A percentile compares a stretch with the other conserved stretches of the same genome.
phyloP scores from a whole-genome alignment of 805 yeast genomes.

The Yamadazyma scolyti region DNA sequence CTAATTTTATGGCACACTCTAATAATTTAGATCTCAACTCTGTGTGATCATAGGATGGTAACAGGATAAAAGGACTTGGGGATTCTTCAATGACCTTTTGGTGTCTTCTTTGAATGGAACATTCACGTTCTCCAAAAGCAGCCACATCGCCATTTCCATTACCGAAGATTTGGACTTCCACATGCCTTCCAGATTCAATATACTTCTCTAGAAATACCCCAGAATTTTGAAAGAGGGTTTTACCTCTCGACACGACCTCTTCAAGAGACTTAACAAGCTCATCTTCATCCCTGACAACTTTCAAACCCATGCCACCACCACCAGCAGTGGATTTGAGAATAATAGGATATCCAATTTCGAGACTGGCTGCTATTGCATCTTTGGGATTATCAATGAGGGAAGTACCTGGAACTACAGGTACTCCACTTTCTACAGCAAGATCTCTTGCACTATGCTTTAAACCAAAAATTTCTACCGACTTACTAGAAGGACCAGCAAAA shows the following conservation, averaged over 20 bases:
- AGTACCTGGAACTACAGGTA: slow-evolving; percentile 95
- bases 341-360: slow-evolving; percentile 73
- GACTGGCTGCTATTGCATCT: slow-evolving; percentile 75
- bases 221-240: slow-evolving; percentile 86
- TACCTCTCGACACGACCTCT: slow-evolving; percentile 90
- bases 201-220: slow-evolving; percentile 96
- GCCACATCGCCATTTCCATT: slow-evolving; percentile 91
- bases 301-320: slow-evolving; percentile 98
- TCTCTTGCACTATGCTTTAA: slow-evolving; percentile 94
- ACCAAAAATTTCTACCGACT: slow-evolving; percentile 85
- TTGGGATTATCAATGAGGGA: slow-evolving; percentile 67
- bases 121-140: slow-evolving; percentile 95
- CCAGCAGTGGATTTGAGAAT: slow-evolving; percentile 98
- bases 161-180: slow-evolving; percentile 94
- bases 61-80: slow-evolving; percentile 79
- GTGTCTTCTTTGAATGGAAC: slow-evolving; percentile 95
- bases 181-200: slow-evolving; percentile 93
- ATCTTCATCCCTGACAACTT: slow-evolving; percentile 75
- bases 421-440: slow-evolving; percentile 83
- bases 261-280: slow-evolving; percentile 81
- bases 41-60: slow-evolving; percentile 43
- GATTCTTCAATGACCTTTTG: slow-evolving; percentile 96
- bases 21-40: slow-evolving; percentile 70
- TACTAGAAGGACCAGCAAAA: slow-evolving; percentile 96
- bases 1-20: slow-evolving; percentile 79